Percentiles rank a stretch among this genome's conserved stretches.
Conservation (phyloP, 164 flowering plant genomes). For the Pachysandra terminalis region DNA sequence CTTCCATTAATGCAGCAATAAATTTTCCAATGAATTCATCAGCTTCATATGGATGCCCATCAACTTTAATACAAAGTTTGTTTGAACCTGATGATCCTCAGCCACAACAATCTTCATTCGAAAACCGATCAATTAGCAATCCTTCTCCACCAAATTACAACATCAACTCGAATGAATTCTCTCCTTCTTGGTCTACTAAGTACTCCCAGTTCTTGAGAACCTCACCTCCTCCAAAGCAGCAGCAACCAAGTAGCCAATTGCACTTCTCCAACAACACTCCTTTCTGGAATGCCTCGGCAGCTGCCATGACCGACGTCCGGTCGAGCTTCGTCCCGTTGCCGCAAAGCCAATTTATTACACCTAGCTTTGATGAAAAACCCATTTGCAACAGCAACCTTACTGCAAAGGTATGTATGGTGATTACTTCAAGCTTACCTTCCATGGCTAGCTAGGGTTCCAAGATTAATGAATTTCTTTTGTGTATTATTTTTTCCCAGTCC, state of each 20-base stretch:
- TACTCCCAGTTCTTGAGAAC: constrained; percentile 21
- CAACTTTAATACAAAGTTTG: constrained; percentile 39
- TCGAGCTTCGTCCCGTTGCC: constrained; percentile 19
- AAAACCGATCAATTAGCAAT: constrained; percentile 23
- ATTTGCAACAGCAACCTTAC: constrained; percentile 30
- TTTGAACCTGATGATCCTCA: constrained; percentile 35
- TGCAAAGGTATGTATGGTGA: constrained; percentile 38
- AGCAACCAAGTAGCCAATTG: constrained; percentile 18
- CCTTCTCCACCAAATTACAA: constrained; percentile 12
- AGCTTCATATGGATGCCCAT: constrained; percentile 34
- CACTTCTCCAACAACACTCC: constrained; percentile 42
- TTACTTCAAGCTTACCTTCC: not conserved
- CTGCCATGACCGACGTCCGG: constrained; percentile 12
- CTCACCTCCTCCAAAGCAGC: constrained; percentile 26
- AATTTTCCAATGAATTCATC: constrained; percentile 29
- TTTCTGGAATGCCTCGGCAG: constrained; percentile 37
- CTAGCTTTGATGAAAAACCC: constrained; percentile 34
- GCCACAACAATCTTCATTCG: constrained; percentile 20
- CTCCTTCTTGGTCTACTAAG: constrained; percentile 25
- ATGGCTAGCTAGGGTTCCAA: not conserved
- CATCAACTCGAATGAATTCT: constrained; percentile 17
- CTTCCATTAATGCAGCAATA: constrained; percentile 18
- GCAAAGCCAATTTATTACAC: constrained; percentile 24
- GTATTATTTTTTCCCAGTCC: constrained; percentile 12
- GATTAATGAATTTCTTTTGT: not conserved